Conservation (phyloP, 192 early-diverging fungal species). For the Spinellus fusiger region DNA sequence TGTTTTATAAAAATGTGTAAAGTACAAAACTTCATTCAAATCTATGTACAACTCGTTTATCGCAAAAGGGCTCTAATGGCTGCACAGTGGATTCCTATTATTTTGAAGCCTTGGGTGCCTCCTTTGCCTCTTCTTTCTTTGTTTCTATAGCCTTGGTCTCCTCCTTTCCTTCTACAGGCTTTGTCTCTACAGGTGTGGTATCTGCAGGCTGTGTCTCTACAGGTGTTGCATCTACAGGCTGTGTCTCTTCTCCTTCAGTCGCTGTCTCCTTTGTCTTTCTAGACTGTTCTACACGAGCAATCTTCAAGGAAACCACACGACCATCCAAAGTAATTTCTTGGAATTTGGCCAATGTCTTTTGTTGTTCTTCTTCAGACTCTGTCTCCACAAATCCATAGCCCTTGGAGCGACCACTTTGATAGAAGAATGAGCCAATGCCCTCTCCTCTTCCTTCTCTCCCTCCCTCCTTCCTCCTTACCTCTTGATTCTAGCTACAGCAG, state of each 20-base stretch:
- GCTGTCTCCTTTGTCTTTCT: slow-evolving; percentile 14
- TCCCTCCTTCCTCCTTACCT: slow-evolving; percentile 9
- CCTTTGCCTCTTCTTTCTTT: neutral
- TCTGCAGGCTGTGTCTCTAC: neutral
- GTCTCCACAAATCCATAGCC: slow-evolving; percentile 96
- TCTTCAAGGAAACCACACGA: slow-evolving; percentile 57
- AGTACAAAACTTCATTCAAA: slow-evolving; percentile 1
- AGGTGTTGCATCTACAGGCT: neutral
- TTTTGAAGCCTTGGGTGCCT: neutral
- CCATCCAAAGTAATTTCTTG: slow-evolving; percentile 58
- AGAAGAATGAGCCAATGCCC: neutral
- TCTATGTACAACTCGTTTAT: slow-evolving; percentile 1
- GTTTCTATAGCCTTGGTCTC: neutral
- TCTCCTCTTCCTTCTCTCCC: neutral
- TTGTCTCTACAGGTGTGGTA: neutral
- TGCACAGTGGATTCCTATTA: neutral
- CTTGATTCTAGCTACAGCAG: slow-evolving; percentile 66
- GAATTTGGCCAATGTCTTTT: slow-evolving; percentile 60
- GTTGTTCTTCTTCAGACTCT: slow-evolving; percentile 69
- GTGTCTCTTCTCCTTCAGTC: slow-evolving; percentile 2
- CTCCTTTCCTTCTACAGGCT: neutral
- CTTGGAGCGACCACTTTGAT: slow-evolving; percentile 64
- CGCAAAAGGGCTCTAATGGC: slow-evolving; percentile 1
- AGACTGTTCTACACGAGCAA: slow-evolving; percentile 51
- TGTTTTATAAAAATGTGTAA: neutral